Conservation (phyloP, 2,329 filamentous ascomycete genomes). For the Rutstroemia sydowiana region DNA sequence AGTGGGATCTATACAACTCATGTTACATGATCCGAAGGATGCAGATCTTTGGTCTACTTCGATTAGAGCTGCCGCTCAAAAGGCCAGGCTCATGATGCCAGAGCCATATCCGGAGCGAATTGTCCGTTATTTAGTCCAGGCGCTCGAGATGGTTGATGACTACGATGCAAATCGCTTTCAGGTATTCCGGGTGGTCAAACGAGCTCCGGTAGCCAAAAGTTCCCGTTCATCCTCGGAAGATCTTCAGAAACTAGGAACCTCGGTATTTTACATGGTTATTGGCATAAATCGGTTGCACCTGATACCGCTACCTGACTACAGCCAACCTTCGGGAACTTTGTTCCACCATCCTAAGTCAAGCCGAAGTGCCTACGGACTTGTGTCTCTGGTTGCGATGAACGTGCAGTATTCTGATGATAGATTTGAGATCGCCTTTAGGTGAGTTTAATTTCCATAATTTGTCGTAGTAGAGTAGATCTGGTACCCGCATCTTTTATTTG, state of each 20-base stretch:
- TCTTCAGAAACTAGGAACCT: constrained; percentile 54
- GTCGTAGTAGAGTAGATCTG: too few relatives aligned
- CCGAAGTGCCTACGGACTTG: constrained; percentile 50
- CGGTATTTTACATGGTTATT: constrained; percentile 60
- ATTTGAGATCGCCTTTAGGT: constrained; percentile 56
- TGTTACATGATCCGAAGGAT: constrained; percentile 56
- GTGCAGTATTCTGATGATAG: constrained; percentile 57
- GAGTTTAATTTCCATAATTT: background rate
- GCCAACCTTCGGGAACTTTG: constrained; percentile 38
- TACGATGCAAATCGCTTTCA: constrained; percentile 61
- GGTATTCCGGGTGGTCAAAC: constrained; percentile 61
- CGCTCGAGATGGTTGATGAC: constrained; percentile 58
- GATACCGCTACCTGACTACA: constrained; percentile 54
- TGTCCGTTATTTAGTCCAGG: constrained; percentile 53
- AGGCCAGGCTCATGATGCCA: constrained; percentile 43
- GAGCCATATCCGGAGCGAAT: constrained; percentile 50
- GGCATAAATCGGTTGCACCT: constrained; percentile 64
- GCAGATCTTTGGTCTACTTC: constrained; percentile 57
- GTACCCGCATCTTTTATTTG: too few relatives aligned
- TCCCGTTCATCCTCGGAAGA: constrained; percentile 57
- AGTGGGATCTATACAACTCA: constrained; percentile 54
- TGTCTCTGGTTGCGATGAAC: constrained; percentile 51
- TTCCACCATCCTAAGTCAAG: constrained; percentile 36
- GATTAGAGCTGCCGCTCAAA: constrained; percentile 52
- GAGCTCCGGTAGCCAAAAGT: constrained; percentile 46